Evolutionary conservation across 2,329 filamentous ascomycete genomes (phyloP).

Genomic region (Neonectria sp.): DNA sequence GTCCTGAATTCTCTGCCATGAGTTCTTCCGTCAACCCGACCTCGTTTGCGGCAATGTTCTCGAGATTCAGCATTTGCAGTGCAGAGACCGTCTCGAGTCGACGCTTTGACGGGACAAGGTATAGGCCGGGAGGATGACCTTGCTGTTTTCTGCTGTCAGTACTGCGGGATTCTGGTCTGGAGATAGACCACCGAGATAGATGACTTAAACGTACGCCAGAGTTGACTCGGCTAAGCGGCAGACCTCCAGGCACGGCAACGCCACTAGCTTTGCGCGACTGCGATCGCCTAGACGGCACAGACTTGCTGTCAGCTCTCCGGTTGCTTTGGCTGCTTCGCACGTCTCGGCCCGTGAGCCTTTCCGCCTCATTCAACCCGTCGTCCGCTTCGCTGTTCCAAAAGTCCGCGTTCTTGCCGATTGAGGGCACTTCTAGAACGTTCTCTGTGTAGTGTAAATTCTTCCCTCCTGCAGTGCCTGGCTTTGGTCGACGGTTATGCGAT

Average conservation of each 20-base stretch:
- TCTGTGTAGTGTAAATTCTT: slow-evolving; percentile 95
- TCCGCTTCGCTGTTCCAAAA: slow-evolving; percentile 85
- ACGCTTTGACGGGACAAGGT: slow-evolving; percentile 68
- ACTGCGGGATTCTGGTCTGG: slow-evolving; percentile 49
- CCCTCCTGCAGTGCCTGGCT: slow-evolving; percentile 81
- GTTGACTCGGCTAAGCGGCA: slow-evolving; percentile 64
- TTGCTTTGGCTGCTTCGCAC: slow-evolving; percentile 65
- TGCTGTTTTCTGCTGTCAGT: slow-evolving; percentile 56
- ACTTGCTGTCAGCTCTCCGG: slow-evolving; percentile 68
- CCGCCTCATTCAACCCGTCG: slow-evolving; percentile 66
- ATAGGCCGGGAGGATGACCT: slow-evolving; percentile 63
- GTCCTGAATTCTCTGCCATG: slow-evolving; percentile 91
- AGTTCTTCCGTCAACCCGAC: slow-evolving; percentile 90
- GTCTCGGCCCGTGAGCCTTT: slow-evolving; percentile 65
- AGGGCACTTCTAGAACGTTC: slow-evolving; percentile 83
- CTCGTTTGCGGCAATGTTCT: slow-evolving; percentile 91
- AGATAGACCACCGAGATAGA: slow-evolving; percentile 50
- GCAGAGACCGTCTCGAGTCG: slow-evolving; percentile 77
- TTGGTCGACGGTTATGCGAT: slow-evolving; percentile 83
- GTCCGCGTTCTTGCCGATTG: slow-evolving; percentile 62
- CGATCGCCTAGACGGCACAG: slow-evolving; percentile 62
- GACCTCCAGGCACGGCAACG: slow-evolving; percentile 52
- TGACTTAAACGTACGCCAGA: slow-evolving; percentile 58
- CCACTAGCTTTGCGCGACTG: slow-evolving; percentile 72
- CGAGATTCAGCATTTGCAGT: slow-evolving; percentile 91